A percentile compares a stretch with the other conserved stretches of the same genome.
Evolutionary conservation across 176 grass and related monocot species (phyloP).

Genomic region (Oryza nivara): DNA sequence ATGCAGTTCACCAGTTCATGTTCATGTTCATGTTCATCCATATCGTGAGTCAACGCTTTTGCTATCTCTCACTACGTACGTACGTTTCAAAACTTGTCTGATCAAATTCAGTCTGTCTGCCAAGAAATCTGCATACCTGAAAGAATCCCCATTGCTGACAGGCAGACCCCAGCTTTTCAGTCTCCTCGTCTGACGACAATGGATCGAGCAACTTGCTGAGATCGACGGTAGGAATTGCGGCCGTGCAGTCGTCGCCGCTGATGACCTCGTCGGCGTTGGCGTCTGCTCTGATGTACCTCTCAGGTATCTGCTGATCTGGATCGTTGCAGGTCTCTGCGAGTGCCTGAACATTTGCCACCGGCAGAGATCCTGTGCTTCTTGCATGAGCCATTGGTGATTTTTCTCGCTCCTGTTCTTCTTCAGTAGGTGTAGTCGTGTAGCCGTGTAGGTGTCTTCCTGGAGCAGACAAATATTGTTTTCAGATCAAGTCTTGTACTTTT

Average conservation of each 20-base stretch:
- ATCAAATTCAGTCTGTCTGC: no score
- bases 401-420: no score
- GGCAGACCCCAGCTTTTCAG: slow-evolving; percentile 28
- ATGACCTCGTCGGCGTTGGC: neutral
- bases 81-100: no score
- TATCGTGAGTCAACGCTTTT: no score
- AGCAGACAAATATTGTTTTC: no score
- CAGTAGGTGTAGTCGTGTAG: no score
- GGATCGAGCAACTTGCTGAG: slow-evolving; percentile 36
- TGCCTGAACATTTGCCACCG: slow-evolving; percentile 53
- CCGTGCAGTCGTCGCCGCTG: neutral
- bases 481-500: no score
- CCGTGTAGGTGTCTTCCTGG: no score
- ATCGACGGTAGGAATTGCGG: neutral
- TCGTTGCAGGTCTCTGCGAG: slow-evolving; percentile 23
- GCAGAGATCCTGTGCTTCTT: slow-evolving; percentile 27
- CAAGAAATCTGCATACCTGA: slow-evolving; percentile 32
- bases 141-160: slow-evolving; percentile 64
- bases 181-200: slow-evolving; percentile 15
- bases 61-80: no score
- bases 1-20: slow-evolving; percentile 14
- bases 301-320: neutral
- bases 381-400: neutral
- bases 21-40: no score
- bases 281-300: slow-evolving; percentile 1